Percentiles rank a stretch among this genome's conserved stretches.
phyloP scores from a whole-genome alignment of 768 basidiomycete species.

The Suillus paluster region DNA sequence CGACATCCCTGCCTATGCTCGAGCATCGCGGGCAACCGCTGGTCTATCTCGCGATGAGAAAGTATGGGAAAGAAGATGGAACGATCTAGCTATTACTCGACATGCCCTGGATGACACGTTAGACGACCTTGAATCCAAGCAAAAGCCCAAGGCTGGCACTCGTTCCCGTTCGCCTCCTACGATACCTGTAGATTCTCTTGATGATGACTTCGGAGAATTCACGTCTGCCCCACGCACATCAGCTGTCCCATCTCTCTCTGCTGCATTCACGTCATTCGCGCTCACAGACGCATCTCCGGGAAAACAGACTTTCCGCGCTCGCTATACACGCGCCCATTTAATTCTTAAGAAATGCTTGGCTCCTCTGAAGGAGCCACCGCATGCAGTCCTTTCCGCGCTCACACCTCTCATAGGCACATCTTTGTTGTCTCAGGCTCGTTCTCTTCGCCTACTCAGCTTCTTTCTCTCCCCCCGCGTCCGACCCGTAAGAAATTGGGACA shows the following conservation, averaged over 20 bases:
- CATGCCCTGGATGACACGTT: constrained; percentile 51
- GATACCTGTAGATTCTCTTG: constrained; percentile 48
- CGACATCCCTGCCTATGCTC: constrained; percentile 79
- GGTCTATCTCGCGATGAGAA: constrained; percentile 69
- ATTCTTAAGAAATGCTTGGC: constrained; percentile 64
- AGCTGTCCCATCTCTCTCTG: constrained; percentile 14
- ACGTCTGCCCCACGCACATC: constrained; percentile 45
- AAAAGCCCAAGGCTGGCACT: constrained; percentile 32
- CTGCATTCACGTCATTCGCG: constrained; percentile 20
- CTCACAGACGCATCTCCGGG: constrained; percentile 21
- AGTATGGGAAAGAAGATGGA: constrained; percentile 80
- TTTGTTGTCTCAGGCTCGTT: constrained; percentile 62
- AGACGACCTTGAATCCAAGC: constrained; percentile 60
- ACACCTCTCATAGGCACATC: constrained; percentile 32
- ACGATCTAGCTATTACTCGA: constrained; percentile 55
- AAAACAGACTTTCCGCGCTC: constrained; percentile 48
- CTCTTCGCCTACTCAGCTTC: constrained; percentile 70
- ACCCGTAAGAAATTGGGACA: constrained; percentile 71
- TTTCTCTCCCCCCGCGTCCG: constrained; percentile 76
- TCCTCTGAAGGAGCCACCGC: constrained; percentile 64
- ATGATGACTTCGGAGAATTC: constrained; percentile 86
- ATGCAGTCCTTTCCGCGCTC: constrained; percentile 60
- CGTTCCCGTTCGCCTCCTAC: constrained; percentile 60
- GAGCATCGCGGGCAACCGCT: constrained; percentile 65
- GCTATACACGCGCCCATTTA: constrained; percentile 67